These are phyloP conservation scores for Trypanosoma lewisi DNA, from an alignment of 208 protist species.

Conservation along the genomic window DNA sequence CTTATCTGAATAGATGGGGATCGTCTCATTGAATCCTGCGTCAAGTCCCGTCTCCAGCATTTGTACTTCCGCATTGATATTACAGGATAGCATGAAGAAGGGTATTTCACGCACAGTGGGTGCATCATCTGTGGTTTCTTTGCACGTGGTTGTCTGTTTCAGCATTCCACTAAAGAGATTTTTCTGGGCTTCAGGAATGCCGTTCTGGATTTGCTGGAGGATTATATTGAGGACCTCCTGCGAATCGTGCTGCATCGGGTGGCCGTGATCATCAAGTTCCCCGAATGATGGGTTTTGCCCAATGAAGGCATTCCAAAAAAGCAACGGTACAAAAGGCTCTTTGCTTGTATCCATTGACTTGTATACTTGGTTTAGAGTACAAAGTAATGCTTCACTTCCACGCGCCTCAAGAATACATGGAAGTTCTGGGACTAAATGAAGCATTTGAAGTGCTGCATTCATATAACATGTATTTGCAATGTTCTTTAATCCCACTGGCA, in stretches of 20 bases:
- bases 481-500: conserved; percentile 59
- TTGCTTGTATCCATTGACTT: conserved; percentile 35
- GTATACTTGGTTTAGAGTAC: conserved; percentile 35
- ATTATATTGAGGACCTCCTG: conserved; percentile 73
- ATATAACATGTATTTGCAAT: conserved; percentile 91
- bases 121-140: conserved; percentile 40
- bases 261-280: conserved; percentile 55
- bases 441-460: conserved; percentile 83
- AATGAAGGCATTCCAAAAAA: conserved; percentile 54
- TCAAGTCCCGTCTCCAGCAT: conserved; percentile 79
- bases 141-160: conserved; percentile 48
- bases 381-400: conserved; percentile 38
- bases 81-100: conserved; percentile 85
- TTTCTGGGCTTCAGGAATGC: conserved; percentile 35
- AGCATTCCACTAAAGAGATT: conserved; percentile 53
- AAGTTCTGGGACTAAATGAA: conserved; percentile 77
- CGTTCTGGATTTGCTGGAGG: conserved; percentile 35
- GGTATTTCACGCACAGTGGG: conserved; percentile 20
- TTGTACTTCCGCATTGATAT: conserved; percentile 75
- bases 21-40: conserved; percentile 54
- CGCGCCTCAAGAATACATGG: conserved; percentile 33
- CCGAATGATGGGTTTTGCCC: conserved; percentile 54
- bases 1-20: conserved; percentile 48
- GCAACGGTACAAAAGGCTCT: conserved; percentile 39
- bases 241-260: conserved; percentile 84